Conservation (phyloP, 805 yeast genomes). For the Metschnikowia arizonensis region DNA sequence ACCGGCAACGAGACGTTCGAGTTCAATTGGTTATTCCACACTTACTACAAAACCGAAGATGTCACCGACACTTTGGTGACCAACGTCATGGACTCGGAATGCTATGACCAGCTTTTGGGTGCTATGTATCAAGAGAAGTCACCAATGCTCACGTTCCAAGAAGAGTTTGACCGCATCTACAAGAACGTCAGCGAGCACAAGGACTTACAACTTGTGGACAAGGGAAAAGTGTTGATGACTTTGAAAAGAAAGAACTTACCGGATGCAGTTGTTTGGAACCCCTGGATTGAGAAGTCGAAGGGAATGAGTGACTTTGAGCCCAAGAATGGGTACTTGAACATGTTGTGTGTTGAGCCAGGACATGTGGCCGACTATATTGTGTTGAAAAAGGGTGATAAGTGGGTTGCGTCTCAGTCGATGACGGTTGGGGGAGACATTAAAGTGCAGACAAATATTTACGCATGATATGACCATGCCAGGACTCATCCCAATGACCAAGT, state of each 20-base stretch:
- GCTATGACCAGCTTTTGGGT: slow-evolving; percentile 71
- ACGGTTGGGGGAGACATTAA: slow-evolving; percentile 57
- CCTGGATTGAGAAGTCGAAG: slow-evolving; percentile 81
- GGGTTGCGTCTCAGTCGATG: slow-evolving; percentile 68
- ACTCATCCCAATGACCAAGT: too few relatives aligned
- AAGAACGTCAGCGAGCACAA: slow-evolving; percentile 53
- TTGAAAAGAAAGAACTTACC: slow-evolving; percentile 61
- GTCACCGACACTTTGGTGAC: slow-evolving; percentile 73
- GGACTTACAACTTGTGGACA: slow-evolving; percentile 61
- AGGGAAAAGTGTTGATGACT: slow-evolving; percentile 68
- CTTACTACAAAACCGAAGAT: slow-evolving; percentile 73
- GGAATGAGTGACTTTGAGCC: slow-evolving; percentile 90
- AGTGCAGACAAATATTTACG: slow-evolving; percentile 48
- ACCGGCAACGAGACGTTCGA: slow-evolving; percentile 62
- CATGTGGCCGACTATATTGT: slow-evolving; percentile 64
- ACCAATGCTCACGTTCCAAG: slow-evolving; percentile 68
- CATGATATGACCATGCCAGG: too few relatives aligned
- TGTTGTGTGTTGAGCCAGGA: slow-evolving; percentile 97
- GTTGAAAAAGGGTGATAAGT: slow-evolving; percentile 66
- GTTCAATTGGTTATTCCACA: slow-evolving; percentile 94
- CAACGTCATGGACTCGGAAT: slow-evolving; percentile 68
- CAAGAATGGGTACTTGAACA: slow-evolving; percentile 71
- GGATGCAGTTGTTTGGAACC: slow-evolving; percentile 92
- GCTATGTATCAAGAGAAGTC: slow-evolving; percentile 63
- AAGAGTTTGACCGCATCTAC: slow-evolving; percentile 85